Conservation (phyloP, 2,329 filamentous ascomycete genomes). For the Pseudohalonectria lignicola region DNA sequence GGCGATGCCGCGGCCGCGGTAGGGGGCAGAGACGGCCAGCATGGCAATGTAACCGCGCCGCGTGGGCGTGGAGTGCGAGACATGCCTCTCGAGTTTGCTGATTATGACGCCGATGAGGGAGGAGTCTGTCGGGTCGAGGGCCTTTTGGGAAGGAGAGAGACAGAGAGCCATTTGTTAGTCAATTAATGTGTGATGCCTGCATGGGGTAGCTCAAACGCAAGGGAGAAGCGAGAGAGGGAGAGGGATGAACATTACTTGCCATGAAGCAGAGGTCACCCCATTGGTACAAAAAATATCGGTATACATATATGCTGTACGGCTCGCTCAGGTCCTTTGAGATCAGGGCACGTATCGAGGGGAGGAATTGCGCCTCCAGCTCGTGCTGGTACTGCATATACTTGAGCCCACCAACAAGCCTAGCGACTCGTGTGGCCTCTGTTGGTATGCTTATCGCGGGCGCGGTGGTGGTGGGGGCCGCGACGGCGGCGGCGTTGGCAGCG, state of each 20-base stretch:
- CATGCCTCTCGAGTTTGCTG: constrained; percentile 86
- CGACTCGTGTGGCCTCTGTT: constrained; percentile 19
- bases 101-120: constrained; percentile 82
- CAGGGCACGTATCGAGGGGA: constrained; percentile 79
- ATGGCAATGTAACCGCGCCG: constrained; percentile 95
- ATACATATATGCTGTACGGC: constrained; percentile 98
- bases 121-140: constrained; percentile 45
- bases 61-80: constrained; percentile 62
- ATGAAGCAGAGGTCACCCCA: constrained; percentile 98
- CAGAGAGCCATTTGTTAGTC: too few species aligned
- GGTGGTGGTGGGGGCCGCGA: neutral
- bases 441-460: constrained; percentile 2
- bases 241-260: too few species aligned
- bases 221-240: too few species aligned
- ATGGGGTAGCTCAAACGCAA: too few species aligned
- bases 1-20: constrained; percentile 77
- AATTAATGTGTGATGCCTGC: too few species aligned
- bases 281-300: constrained; percentile 94
- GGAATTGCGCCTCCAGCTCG: constrained; percentile 49
- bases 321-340: constrained; percentile 96
- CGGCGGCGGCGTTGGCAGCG: neutral
- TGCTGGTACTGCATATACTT: constrained; percentile 54
- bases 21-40: constrained; percentile 77
- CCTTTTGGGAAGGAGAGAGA: too few species aligned
- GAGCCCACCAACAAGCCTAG: constrained; percentile 32